Percentiles rank a stretch among this genome's conserved stretches.
phyloP scores from a whole-genome alignment of 2,329 filamentous ascomycete species.

The Incumbomyces lentus region DNA sequence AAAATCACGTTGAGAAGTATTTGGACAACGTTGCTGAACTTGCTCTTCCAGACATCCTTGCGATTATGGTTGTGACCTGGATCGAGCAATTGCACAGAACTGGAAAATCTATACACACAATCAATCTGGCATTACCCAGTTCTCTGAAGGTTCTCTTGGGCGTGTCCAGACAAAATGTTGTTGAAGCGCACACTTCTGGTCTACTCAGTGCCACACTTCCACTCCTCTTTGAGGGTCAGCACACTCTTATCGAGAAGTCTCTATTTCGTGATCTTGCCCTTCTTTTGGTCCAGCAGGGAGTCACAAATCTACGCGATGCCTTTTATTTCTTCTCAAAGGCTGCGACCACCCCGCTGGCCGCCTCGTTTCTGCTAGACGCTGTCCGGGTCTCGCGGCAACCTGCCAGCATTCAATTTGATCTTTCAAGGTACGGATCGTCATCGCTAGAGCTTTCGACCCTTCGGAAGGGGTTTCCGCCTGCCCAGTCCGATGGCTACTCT shows the following conservation, averaged over 20 bases:
- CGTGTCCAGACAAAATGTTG: slow-evolving; percentile 58
- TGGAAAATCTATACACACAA: slow-evolving; percentile 3
- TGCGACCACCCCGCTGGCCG: slow-evolving; percentile 39
- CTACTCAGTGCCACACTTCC: slow-evolving; percentile 57
- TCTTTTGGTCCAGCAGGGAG: slow-evolving; percentile 60
- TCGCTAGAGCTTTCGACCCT: slow-evolving; percentile 85
- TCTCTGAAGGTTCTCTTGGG: slow-evolving; percentile 49
- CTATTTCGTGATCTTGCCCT: slow-evolving; percentile 58
- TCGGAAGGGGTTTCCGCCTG: slow-evolving; percentile 73
- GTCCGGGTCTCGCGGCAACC: slow-evolving; percentile 66
- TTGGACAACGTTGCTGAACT: slow-evolving; percentile 14
- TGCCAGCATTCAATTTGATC: slow-evolving; percentile 85
- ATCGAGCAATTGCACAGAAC: slow-evolving; percentile 1
- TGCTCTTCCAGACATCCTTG: slow-evolving; percentile 20
- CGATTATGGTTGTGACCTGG: slow-evolving; percentile 19
- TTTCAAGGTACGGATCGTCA: slow-evolving; percentile 76
- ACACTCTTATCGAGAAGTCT: slow-evolving; percentile 47
- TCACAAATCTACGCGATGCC: slow-evolving; percentile 72
- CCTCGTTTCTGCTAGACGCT: slow-evolving; percentile 64
- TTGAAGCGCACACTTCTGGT: slow-evolving; percentile 61
- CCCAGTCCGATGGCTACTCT: slow-evolving; percentile 71
- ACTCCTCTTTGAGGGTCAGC: slow-evolving; percentile 48
- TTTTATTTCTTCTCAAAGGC: slow-evolving; percentile 60
- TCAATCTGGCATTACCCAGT: slow-evolving; percentile 50
- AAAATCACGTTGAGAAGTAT: slow-evolving; percentile 13